A percentile compares a stretch with the other conserved stretches of the same genome.
phyloP scores from a whole-genome alignment of 768 basidiomycete genomes.

The Neoboletus magnificus region DNA sequence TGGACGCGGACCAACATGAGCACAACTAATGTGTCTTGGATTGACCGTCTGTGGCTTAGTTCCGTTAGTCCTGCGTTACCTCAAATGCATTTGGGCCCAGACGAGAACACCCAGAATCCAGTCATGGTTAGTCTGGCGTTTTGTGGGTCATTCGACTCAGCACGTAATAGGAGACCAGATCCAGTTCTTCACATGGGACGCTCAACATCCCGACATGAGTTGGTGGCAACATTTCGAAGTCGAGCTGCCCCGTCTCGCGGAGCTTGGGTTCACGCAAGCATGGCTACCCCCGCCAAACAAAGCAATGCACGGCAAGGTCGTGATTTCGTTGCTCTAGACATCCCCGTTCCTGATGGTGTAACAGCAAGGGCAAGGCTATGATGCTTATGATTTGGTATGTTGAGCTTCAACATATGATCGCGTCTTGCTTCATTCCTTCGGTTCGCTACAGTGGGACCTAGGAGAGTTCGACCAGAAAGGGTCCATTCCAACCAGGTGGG shows the following conservation, averaged over 20 bases:
- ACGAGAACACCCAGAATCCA: constrained; percentile 48
- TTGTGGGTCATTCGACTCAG: background rate
- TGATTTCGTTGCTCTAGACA: background rate
- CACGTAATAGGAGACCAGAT: constrained; percentile 38
- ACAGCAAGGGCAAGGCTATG: constrained; percentile 74
- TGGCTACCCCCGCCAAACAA: constrained; percentile 88
- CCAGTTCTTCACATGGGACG: constrained; percentile 87
- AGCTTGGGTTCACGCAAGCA: constrained; percentile 72
- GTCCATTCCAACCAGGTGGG: constrained; percentile 75
- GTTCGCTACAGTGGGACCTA: constrained; percentile 69
- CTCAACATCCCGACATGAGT: constrained; percentile 50
- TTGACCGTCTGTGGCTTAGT: constrained; percentile 20
- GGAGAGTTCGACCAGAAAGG: constrained; percentile 84
- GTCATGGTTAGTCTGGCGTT: constrained; percentile 54
- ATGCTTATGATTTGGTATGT: constrained; percentile 79
- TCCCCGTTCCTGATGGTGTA: constrained; percentile 6
- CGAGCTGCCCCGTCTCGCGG: constrained; percentile 59
- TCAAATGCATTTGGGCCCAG: constrained; percentile 60
- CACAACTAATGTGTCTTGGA: constrained; percentile 16
- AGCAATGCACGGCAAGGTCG: constrained; percentile 55
- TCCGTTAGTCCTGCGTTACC: constrained; percentile 42
- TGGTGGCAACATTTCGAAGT: constrained; percentile 80
- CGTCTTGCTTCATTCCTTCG: background rate
- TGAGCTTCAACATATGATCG: no score
- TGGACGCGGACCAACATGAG: constrained; percentile 6